Evolutionary conservation across 768 basidiomycete genomes (phyloP), one percentile per base, ranked within the genome.

Genomic region (Boletellus sp.): DNA sequence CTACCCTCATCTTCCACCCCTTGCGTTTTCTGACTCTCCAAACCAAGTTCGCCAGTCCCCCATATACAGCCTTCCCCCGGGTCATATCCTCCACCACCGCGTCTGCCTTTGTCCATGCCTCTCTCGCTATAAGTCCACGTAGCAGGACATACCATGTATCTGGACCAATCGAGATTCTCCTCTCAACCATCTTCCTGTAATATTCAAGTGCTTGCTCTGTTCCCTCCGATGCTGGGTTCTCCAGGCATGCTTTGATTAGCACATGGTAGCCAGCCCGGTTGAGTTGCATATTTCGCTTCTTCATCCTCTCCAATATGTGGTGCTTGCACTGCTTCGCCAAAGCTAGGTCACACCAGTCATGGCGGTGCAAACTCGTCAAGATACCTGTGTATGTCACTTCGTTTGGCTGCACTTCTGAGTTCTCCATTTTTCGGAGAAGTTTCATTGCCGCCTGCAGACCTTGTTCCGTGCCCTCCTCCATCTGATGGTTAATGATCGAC

Each of bases 381-480:
- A 96, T 73, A 2, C 83, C 74, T 0, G 92, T 94, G 68, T 93
- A 98, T 24, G 90, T 93, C 53, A 92, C 77, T 51, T 82, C 81
- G 62, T 87, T 94, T 1, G 90, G 86, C 40, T 65, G 65, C 22
- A 73, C 65, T 5, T 71, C 64, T 4, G 71, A 66, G 45, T 77
- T 70, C 65, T 92, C 93, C 89, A 97, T 93, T 60, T 75, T 77
- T 47, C 74, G 68, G 48, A 96, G 70, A 46, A 97, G 66, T n/a
- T 79, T 73, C 58, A 94, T 70, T 1, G 85, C 90, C 2, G 79
- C 78, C 5, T 67, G 68, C 26, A 96, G 65, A 45, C 79, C 76
- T 26, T 72, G 66, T 44, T 76, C 73, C 35, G 73, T 76, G 8
- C 77, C 74, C 52, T 80, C 73, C 54, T 76, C 76, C 60, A 93